Evolutionary conservation across 306 rosid genomes (phyloP), one percentile per base, ranked within the genome.

Genomic region (Dalbergia cultrata): DNA sequence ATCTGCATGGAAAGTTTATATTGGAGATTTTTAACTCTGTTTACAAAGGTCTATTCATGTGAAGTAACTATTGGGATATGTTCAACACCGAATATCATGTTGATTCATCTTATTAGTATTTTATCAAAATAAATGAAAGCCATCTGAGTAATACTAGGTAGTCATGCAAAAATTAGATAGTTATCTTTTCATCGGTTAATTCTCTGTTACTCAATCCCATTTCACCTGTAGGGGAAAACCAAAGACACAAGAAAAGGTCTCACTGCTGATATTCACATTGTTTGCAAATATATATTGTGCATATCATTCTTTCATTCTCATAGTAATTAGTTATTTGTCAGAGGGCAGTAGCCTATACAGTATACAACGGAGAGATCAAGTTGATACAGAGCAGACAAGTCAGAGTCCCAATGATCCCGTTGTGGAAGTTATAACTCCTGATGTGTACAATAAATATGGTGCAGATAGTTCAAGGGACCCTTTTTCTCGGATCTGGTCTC

Each of bases 401-500:
- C 90, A 60, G 85, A 87, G 86, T 88, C 71, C 88, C 83, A 82
- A 91, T 84, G 91, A 88, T 75, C 97, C 97, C 70, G 58, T 86
- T 82, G 97, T 91, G 19, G 99, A 95, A 86, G 97, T 93, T 82
- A 81, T 95, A 88, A 91, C 99, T 77, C 97, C 99, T 90, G 97
- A 95, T 5, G 89, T 93, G 86, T 91, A 87, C 88, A 86, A 88
- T 92, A 74, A 83, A 82, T 84, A 87, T 89, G 87, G 82, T 87
- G 94, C 92, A 81, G 97, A 91, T 95, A 83, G 88, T 80, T 88
- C 91, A 70, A 80, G 72, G 86, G 83, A 67, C 63, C 87, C 93
- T 53, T 93, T 95, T 84, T 84, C 94, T 73, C 87, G 85, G 81
- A 90, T 93, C 80, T 93, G 99, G 97, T 91, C 99, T 75, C 90